Evolutionary conservation across 208 protist species (phyloP).

Genomic region (Trypanosoma melophagium): DNA sequence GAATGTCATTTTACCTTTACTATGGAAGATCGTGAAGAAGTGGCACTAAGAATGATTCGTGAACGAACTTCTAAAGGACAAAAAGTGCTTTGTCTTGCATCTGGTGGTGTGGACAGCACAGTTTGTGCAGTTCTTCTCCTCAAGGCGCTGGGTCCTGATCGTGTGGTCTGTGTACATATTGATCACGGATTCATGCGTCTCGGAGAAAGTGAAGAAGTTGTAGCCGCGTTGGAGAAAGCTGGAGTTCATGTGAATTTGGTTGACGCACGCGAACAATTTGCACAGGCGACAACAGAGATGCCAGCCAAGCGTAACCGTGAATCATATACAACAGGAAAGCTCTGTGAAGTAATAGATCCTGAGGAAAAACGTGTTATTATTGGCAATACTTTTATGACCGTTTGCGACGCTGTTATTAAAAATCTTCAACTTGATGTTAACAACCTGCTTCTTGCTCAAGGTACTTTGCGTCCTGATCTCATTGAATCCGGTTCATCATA

Average conservation of each 20-base stretch:
- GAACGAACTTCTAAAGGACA: conserved; percentile 80
- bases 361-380: conserved; percentile 98
- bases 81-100: conserved; percentile 95
- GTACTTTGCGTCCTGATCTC: conserved; percentile 96
- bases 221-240: conserved; percentile 67
- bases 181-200: conserved; percentile 98
- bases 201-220: conserved; percentile 87
- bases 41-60: conserved; percentile 89
- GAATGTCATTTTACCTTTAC: conserved; percentile 77
- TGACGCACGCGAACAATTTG: conserved; percentile 73
- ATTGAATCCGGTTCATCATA: conserved; percentile 94
- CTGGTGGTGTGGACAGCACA: conserved; percentile 97
- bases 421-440: conserved; percentile 65
- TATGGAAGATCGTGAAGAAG: conserved; percentile 87
- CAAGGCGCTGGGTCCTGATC: conserved; percentile 93
- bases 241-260: conserved; percentile 82
- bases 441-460: conserved; percentile 88
- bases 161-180: conserved; percentile 96
- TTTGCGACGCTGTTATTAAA: conserved; percentile 75
- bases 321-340: conserved; percentile 63
- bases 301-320: conserved; percentile 39
- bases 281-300: conserved; percentile 76
- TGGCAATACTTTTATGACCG: conserved; percentile 97
- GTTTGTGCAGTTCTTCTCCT: conserved; percentile 96
- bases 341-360: conserved; percentile 62